These are phyloP conservation scores for Huntiella decipiens DNA, from an alignment of 2,329 filamentous ascomycete species.

Conservation along the genomic window DNA sequence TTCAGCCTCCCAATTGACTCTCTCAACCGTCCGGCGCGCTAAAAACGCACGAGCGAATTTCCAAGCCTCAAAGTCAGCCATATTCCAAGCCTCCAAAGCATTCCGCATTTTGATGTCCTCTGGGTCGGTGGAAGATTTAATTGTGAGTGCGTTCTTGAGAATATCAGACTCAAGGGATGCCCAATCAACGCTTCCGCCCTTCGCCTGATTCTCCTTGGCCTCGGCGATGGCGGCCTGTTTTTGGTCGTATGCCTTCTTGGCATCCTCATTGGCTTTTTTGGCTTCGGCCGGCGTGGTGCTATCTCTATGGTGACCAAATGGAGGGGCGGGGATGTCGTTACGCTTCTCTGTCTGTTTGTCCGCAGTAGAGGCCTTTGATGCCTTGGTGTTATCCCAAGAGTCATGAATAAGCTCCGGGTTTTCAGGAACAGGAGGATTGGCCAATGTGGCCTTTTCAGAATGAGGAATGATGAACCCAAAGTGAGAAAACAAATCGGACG, in stretches of 20 bases:
- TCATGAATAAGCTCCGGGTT: constrained; percentile 28
- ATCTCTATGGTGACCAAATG: neutral
- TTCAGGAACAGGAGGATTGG: constrained; percentile 10
- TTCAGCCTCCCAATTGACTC: constrained; percentile 49
- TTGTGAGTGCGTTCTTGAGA: constrained; percentile 33
- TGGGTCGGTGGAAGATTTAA: constrained; percentile 23
- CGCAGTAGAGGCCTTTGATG: neutral
- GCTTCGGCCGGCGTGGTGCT: neutral
- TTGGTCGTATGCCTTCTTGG: constrained; percentile 6
- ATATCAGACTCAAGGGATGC: constrained; percentile 26
- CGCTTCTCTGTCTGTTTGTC: constrained; percentile 4
- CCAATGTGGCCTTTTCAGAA: constrained; percentile 14
- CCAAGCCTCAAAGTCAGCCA: constrained; percentile 63
- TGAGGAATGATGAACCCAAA: constrained; percentile 70
- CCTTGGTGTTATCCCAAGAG: constrained; percentile 1
- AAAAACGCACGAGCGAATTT: constrained; percentile 51
- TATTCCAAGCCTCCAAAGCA: constrained; percentile 45
- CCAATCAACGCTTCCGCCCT: constrained; percentile 22
- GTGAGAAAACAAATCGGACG: constrained; percentile 66
- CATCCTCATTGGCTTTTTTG: constrained; percentile 1
- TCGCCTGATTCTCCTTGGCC: constrained; percentile 27
- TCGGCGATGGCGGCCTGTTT: constrained; percentile 14
- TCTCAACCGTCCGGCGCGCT: constrained; percentile 42
- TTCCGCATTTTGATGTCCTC: constrained; percentile 28
- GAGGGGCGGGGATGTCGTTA: neutral